Evolutionary conservation across 768 basidiomycete genomes (phyloP), one percentile per base, ranked within the genome.

Genomic region (Mycena latifolia): DNA sequence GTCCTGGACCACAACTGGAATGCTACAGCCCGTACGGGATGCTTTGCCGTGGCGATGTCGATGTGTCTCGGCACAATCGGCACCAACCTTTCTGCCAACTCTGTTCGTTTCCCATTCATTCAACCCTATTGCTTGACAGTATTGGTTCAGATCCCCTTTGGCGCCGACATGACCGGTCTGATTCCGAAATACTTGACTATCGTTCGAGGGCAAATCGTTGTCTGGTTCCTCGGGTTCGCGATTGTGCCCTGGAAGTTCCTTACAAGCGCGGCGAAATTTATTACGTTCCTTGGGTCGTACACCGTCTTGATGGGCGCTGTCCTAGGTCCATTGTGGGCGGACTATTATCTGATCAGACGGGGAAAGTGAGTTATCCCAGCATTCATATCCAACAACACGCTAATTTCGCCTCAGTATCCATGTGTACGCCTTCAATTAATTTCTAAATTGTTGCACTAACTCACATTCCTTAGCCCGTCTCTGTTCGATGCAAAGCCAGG

Each of bases 211-310:
- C 73, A 74, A 56, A 55, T 73, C 20, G 7, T 74, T 3, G 69
- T 71, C 45, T 64, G 64, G 59, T 62, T 74, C 20, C 54, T 69
- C 20, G 73, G 72, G 9, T 68, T 73, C 29, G 73, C 73, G 9
- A 73, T 73, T 27, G 65, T 66, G 22, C 73, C 73, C 0, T 74
- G 72, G 73, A 71, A 73, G 41, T 69, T 74, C 55, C 52, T 71
- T 14, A 69, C 67, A 14, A 69, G 59, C 43, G 67, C 67, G 17
- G 58, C 58, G 4, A 69, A 66, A 46, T 70, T 70, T 41, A 59
- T 70, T 18, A 66, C 65, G 15, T 70, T 70, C 69, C 61, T 70
- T 2, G 65, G 65, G 25, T 66, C 65, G 47, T 70, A 70, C 37
- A 70, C 65, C 1, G 56, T 70, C 15, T 22, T 70, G 37, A 62